phyloP scores from a whole-genome alignment of 2,329 filamentous ascomycete species.

The Cryphonectria radicalis region DNA sequence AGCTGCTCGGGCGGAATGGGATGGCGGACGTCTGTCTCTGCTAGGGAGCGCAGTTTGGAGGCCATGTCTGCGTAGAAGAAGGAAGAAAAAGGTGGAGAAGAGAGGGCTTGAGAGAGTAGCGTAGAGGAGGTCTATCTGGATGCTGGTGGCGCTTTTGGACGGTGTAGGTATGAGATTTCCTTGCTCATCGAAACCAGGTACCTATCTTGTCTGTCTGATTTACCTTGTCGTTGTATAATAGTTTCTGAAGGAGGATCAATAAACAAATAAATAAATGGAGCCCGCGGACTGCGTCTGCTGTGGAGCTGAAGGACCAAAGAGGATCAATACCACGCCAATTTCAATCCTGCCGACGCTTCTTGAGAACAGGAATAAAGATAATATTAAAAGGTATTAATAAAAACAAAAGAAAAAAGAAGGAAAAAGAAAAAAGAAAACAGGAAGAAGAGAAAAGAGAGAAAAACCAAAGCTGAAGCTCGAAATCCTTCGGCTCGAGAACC shows the following conservation, averaged over 20 bases:
- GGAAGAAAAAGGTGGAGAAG: neutral
- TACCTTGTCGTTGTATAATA: neutral
- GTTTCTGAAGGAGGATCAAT: neutral
- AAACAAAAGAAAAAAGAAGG: neutral
- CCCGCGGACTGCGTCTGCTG: constrained; percentile 1
- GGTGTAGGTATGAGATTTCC: neutral
- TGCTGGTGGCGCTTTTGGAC: neutral
- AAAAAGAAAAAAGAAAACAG: neutral
- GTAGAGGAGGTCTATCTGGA: neutral
- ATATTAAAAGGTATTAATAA: too few species aligned
- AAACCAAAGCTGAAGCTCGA: neutral
- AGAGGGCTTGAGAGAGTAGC: neutral
- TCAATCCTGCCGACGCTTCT: neutral
- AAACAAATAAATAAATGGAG: neutral
- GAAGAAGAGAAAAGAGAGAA: neutral
- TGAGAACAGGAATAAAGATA: too few species aligned
- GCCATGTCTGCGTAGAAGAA: constrained; percentile 9
- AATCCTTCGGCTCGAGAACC: neutral
- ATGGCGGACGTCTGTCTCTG: constrained; percentile 46
- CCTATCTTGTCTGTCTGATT: neutral
- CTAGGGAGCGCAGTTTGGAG: constrained; percentile 43
- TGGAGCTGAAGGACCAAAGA: neutral
- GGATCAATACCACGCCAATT: neutral
- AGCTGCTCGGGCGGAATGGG: constrained; percentile 45
- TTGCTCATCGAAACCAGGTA: neutral